Base-by-base conservation (phyloP, 257 asterid species). In the Echium plantagineum region DNA sequence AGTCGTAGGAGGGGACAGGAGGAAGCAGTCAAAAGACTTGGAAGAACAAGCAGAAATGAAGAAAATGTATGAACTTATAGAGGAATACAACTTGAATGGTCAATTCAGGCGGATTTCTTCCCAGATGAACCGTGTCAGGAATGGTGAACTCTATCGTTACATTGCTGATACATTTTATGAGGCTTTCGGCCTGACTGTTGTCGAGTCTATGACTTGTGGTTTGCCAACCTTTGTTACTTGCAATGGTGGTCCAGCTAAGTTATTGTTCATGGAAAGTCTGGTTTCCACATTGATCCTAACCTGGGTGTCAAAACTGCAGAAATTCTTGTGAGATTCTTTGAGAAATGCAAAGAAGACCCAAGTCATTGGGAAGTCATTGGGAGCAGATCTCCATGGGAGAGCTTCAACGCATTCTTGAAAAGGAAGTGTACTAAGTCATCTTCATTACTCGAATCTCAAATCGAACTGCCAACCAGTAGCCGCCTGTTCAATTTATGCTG, bases 201-300 rank as follows among this genome's bases (percentile, higher is more conserved):
- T 64, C 9, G 69, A 64, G 28, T 64, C 69, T 24, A 64, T 56
- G 69, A 64, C 63, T 28, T 56, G 69, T 64, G 69, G 69, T 0
- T 64, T 64, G 69, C 69, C 69, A 16, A 64, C 69, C n/a, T 64
- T 64, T 64, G 69, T 62, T 42, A 64, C 69, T 42, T 64, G 69
- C 30, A 64, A 64, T 56, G 69, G 69, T 16, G 69, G 69, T 55
- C 69, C 69, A 42, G 58, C 59, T 56, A 62, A 64, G 57, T 64
- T 56, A 64, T 64, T 17, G 69, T 64, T 8, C 26, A 64, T 57
- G 69, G 69, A 64, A 64, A 64, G 47, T 64, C 69, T 46, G 69
- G 69, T 20, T 64, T 64, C 32, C 69, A 64, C 15, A 64, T 64
- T 42, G 69, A 64, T 20, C 69, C 69, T 56, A 55, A 46, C 59